These are phyloP conservation scores for Blastosporella zonata DNA, from an alignment of 1,284 basidiomycete genomes.

Conservation along the genomic window DNA sequence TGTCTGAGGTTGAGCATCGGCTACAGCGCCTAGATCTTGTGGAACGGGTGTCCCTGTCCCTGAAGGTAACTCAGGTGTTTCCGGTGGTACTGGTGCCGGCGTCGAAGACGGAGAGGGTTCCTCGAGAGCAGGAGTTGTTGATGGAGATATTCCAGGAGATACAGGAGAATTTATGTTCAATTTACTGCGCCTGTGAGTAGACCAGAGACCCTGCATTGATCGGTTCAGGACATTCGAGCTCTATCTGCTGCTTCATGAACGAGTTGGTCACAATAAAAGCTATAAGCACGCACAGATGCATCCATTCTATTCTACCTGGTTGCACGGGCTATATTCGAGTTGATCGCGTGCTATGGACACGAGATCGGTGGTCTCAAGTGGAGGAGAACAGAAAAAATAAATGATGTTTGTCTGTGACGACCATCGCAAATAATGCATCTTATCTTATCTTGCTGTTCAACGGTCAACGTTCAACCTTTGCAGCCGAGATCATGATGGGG, in stretches of 20 bases:
- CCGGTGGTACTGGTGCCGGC: constrained; percentile 11
- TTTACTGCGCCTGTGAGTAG: constrained; percentile 55
- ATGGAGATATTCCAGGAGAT: constrained; percentile 24
- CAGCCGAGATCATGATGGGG: not conserved
- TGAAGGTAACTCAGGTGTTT: constrained; percentile 11
- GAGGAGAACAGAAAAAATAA: not conserved
- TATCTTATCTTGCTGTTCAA: not conserved
- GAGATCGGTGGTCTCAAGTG: not conserved
- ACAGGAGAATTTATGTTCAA: constrained; percentile 60
- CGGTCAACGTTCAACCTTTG: not conserved
- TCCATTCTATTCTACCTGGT: constrained; percentile 25
- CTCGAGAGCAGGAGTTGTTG: constrained; percentile 27
- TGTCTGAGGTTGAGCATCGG: constrained; percentile 17
- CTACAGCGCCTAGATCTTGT: constrained; percentile 13
- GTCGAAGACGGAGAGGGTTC: constrained; percentile 19
- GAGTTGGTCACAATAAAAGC: constrained; percentile 15
- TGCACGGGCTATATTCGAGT: not conserved
- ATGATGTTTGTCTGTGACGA: constrained; percentile 4
- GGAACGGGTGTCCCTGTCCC: constrained; percentile 3
- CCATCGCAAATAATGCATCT: constrained; percentile 1
- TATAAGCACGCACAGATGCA: constrained; percentile 28
- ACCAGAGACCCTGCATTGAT: constrained; percentile 77
- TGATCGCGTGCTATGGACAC: not conserved
- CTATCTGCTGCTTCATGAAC: constrained; percentile 50
- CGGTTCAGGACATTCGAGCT: constrained; percentile 68